phyloP scores from a whole-genome alignment of 495 filamentous ascomycete species.

The Neurospora tetrasperma region DNA sequence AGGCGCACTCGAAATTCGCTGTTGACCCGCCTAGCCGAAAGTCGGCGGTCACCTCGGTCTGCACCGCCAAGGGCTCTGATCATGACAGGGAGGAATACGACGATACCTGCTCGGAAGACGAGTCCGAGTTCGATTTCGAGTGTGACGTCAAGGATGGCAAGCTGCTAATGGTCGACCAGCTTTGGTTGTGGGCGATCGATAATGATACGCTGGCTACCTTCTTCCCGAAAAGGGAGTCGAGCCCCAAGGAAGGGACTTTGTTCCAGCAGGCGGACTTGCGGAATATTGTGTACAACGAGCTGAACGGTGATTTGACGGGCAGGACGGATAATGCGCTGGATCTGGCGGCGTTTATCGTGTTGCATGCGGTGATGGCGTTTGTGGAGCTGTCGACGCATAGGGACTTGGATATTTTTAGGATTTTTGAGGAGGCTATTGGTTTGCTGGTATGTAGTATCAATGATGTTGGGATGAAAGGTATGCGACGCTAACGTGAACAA shows the following conservation, averaged over 20 bases:
- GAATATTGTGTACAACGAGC: conserved; percentile 55
- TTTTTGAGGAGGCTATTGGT: conserved; percentile 59
- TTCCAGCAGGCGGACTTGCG: conserved; percentile 54
- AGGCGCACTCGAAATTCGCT: not conserved
- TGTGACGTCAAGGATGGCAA: conserved; percentile 45
- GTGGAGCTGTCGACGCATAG: conserved; percentile 48
- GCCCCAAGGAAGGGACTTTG: conserved; percentile 41
- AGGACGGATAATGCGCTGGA: conserved; percentile 53
- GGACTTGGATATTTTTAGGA: conserved; percentile 53
- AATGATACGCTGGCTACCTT: conserved; percentile 47
- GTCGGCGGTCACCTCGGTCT: not conserved
- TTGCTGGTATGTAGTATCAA: conserved; percentile 38
- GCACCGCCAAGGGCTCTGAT: not conserved
- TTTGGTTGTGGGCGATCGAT: conserved; percentile 60
- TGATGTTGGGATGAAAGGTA: not conserved
- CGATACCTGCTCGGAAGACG: conserved; percentile 7
- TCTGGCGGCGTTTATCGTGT: conserved; percentile 50
- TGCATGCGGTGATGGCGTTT: conserved; percentile 54
- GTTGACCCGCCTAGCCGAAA: not conserved
- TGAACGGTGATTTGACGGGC: conserved; percentile 58
- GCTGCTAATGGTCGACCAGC: conserved; percentile 59
- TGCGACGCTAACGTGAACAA: not conserved
- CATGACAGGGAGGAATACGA: not conserved
- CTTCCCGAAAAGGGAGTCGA: conserved; percentile 43
- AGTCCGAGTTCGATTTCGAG: conserved; percentile 19